Base-by-base conservation (phyloP, 495 filamentous ascomycete genomes). In the Neurospora africana region DNA sequence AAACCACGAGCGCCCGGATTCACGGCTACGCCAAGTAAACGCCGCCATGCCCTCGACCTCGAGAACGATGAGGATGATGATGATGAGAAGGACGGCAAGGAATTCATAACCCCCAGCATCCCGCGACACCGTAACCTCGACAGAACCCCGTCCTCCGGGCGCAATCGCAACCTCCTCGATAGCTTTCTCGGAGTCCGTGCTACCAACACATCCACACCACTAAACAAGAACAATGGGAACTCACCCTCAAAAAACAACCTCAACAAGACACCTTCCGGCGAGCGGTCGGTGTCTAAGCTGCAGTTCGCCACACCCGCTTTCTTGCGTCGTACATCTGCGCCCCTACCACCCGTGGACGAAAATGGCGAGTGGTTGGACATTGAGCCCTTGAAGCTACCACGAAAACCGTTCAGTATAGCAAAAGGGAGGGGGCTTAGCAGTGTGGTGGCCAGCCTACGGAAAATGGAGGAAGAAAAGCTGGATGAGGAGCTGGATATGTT, bases 401-500 rank as follows among this genome's bases (percentile, higher is more conserved):
- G 84, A 39, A 90, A 90, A 76, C 90, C 91, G 33, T 83, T 71
- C 10, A 65, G 53, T 27, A 65, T 65, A 65, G 40, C 37, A 2
- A 65, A 89, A 27, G 90, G 89, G 0, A 86, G 91, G 70, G 91
- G 91, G 4, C 81, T 99, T 58, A 97, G 93, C 74, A 89, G 87
- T 69, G 84, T 97, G 69, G 90, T 98, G 13, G 89, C 92, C 58
- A 88, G 89, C 17, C 80, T 99, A 74, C 85, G 92, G 21, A 90
- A 89, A 74, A 86, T 95, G 80, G 92, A 96, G 76, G 91, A 95
- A 37, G 91, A 96, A 36, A 85, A 84, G 19, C 78, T 90, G 40
- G 89, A 91, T 30, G 93, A 96, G 15, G 94, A 97, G 33, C 82
- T 93, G 78, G 93, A 97, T 36, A 86, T 91, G n/a, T 79, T 97